Evolutionary conservation across 2,329 filamentous ascomycete species (phyloP).

Genomic region (Ambrosiella beaveri): DNA sequence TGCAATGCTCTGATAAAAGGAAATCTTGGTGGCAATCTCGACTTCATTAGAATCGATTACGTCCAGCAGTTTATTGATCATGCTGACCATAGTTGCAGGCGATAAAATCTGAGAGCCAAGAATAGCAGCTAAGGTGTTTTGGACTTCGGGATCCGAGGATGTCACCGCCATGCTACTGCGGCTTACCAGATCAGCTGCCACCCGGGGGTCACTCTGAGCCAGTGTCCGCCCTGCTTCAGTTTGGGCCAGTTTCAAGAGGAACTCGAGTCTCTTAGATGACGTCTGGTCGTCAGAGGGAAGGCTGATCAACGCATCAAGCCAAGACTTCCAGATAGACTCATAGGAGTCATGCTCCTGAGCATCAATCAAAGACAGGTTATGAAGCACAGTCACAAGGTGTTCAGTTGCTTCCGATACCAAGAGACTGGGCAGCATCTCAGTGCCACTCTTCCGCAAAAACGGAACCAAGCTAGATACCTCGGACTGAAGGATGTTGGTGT

Average conservation of each 20-base stretch:
- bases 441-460: constrained; percentile 8
- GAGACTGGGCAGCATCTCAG: constrained; percentile 19
- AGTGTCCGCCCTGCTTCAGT: neutral
- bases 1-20: neutral
- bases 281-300: constrained; percentile 4
- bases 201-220: neutral
- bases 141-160: neutral
- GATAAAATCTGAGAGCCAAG: neutral
- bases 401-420: constrained; percentile 51
- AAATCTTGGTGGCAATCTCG: neutral
- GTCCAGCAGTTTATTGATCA: neutral
- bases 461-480: constrained; percentile 6
- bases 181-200: neutral
- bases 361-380: constrained; percentile 29
- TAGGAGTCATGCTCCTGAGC: constrained; percentile 19
- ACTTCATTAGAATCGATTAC: neutral
- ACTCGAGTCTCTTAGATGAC: neutral
- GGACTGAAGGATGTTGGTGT: constrained; percentile 3
- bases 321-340: constrained; percentile 27
- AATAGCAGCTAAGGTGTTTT: neutral
- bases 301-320: constrained; percentile 26
- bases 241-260: neutral
- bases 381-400: constrained; percentile 48
- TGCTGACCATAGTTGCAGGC: neutral
- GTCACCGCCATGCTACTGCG: neutral